These are phyloP conservation scores for Metschnikowia anglica DNA, from an alignment of 805 yeast genomes.

Conservation along the genomic window DNA sequence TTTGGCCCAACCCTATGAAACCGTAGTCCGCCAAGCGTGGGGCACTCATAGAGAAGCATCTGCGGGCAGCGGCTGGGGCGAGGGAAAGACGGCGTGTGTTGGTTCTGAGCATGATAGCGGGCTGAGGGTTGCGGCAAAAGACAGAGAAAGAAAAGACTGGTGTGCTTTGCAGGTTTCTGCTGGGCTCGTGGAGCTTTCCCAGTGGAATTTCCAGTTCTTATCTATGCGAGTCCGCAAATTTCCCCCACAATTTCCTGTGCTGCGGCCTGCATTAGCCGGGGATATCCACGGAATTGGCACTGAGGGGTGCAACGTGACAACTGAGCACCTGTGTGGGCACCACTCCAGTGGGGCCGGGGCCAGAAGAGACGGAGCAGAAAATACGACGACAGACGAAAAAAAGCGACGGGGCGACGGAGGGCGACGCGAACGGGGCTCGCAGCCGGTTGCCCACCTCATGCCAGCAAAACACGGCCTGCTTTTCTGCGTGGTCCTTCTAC, in stretches of 20 bases:
- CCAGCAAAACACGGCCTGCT: no score
- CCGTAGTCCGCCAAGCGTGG: conserved; percentile 35
- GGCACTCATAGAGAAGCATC: conserved; percentile 11
- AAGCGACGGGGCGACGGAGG: no score
- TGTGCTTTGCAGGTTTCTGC: no score
- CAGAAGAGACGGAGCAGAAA: no score
- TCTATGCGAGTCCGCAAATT: conserved; percentile 2
- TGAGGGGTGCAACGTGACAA: conserved; percentile 3
- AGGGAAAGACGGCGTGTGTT: neutral
- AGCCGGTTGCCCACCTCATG: no score
- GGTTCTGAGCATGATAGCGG: conserved; percentile 1
- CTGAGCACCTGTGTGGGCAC: no score
- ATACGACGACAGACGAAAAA: no score
- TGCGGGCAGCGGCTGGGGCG: conserved; percentile 3
- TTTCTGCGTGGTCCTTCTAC: no score
- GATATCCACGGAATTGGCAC: conserved; percentile 13
- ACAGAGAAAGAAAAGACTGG: no score
- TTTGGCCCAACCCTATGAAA: conserved; percentile 56
- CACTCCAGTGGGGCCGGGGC: no score
- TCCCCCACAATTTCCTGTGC: conserved; percentile 15
- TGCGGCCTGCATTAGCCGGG: conserved; percentile 6
- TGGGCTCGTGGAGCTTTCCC: no score
- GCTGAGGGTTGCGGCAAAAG: neutral
- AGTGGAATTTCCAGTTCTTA: neutral
- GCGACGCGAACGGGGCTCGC: no score